Evolutionary conservation across 2,329 filamentous ascomycete species (phyloP), one percentile per base, ranked within the genome.

Genomic region (Fusarium lyarnte): DNA sequence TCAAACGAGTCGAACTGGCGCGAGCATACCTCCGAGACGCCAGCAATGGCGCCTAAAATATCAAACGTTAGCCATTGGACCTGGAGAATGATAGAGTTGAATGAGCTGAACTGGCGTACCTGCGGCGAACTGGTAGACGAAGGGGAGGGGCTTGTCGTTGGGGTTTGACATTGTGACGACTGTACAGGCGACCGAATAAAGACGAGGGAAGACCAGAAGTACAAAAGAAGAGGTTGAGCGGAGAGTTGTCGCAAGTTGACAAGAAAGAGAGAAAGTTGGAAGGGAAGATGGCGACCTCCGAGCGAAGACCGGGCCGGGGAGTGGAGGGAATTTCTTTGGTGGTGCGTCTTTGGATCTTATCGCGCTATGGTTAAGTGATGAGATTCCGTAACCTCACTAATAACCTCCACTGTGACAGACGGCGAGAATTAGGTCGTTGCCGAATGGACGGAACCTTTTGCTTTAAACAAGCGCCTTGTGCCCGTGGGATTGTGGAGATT

Each of bases 51-150:
- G 86, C 92, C 92, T 93, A 77, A 77, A 41, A 76, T 46, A 62
- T 51, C 35, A 63, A 59, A n/a, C 38, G 43, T 69, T 69, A 79
- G 75, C 72, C 69, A 71, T 74, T 71, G 58, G 55, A 43, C 52
- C 53, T 31, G 21, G 39, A 17, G 52, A 61, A 38, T 36, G 29
- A 36, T 17, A 39, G 33, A 29, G 53, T 51, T 59, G 54, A 62
- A 45, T 27, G 51, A 63, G 51, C 51, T 58, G 45, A 62, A 63
- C 61, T 47, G 58, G 86, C 89, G 80, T 81, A 91, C 95, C 95
- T 80, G 95, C 95, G 82, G 91, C 93, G 87, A 98, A 97, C 86
- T 97, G 95, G 90, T 98, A 98, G 77, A 90, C 84, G 85, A 98
- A 98, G 66, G 94, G 94, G 77, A 98, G 90, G 66, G 95, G 94